phyloP scores from a whole-genome alignment of 208 protist species.

The Zelonia costaricensis region DNA sequence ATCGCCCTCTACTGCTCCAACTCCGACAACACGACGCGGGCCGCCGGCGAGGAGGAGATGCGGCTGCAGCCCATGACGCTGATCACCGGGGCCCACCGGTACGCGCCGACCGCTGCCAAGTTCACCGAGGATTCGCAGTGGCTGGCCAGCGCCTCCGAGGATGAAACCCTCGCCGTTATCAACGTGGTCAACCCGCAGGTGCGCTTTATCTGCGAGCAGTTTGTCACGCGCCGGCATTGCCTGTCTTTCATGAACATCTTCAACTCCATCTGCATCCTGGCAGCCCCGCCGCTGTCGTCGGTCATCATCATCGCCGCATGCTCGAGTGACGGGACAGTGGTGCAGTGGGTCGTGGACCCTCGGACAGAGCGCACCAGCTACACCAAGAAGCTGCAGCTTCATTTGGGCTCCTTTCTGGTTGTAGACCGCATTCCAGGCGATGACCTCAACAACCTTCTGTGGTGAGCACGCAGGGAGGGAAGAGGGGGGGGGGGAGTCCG shows the following conservation, averaged over 20 bases:
- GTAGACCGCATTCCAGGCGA: conserved; percentile 53
- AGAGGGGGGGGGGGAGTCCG: too few species aligned
- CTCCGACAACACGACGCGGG: conserved; percentile 30
- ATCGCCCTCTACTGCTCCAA: conserved; percentile 57
- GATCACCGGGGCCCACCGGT: conserved; percentile 59
- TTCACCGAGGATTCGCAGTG: conserved; percentile 80
- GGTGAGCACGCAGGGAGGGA: too few species aligned
- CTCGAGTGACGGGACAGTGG: conserved; percentile 72
- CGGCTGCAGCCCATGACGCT: conserved; percentile 52
- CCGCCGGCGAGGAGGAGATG: conserved; percentile 37
- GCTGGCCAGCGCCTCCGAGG: conserved; percentile 77
- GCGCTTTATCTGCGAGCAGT: conserved; percentile 56
- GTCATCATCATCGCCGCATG: conserved; percentile 77
- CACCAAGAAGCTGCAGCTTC: conserved; percentile 77
- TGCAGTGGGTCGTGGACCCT: conserved; percentile 83
- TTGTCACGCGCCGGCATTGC: conserved; percentile 72
- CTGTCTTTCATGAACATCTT: conserved; percentile 87
- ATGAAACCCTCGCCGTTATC: conserved; percentile 72
- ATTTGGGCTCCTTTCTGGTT: conserved; percentile 68
- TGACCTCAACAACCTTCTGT: conserved; percentile 14
- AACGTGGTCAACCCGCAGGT: conserved; percentile 45
- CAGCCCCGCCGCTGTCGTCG: conserved; percentile 62
- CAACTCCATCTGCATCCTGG: conserved; percentile 70
- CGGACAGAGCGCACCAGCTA: conserved; percentile 43
- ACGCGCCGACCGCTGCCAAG: conserved; percentile 52